Percentiles rank a stretch among this genome's conserved stretches.
phyloP scores from a whole-genome alignment of 805 yeast genomes.

The Monosporozyma yasuniensis region DNA sequence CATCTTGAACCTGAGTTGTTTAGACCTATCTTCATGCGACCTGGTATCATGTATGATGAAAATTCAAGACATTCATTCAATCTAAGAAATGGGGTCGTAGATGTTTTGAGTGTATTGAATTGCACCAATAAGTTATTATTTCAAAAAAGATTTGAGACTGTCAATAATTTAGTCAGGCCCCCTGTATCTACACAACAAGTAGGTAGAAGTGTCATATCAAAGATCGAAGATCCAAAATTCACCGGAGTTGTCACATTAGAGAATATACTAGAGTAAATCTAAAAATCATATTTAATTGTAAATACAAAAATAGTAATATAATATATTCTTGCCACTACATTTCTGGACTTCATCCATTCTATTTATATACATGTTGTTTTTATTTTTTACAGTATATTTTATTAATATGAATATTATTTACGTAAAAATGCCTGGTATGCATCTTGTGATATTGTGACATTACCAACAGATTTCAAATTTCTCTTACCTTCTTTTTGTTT shows the following conservation, averaged over 20 bases:
- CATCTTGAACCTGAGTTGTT: slow-evolving; percentile 34
- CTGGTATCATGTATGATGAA: slow-evolving; percentile 75
- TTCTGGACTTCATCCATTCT: too few relatives aligned
- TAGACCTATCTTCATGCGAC: slow-evolving; percentile 61
- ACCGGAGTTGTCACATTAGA: slow-evolving; percentile 54
- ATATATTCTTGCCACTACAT: background rate
- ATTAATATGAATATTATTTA: slow-evolving; percentile 3
- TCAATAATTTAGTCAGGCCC: slow-evolving; percentile 48
- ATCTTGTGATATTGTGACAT: slow-evolving; percentile 67
- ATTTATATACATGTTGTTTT: background rate
- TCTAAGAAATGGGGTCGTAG: slow-evolving; percentile 2
- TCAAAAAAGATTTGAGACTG: slow-evolving; percentile 22
- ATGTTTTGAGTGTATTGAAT: slow-evolving; percentile 34
- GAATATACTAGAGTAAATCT: slow-evolving; percentile 27
- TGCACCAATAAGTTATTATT: slow-evolving; percentile 37
- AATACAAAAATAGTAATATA: background rate
- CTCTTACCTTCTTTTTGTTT: slow-evolving; percentile 94
- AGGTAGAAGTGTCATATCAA: slow-evolving; percentile 48
- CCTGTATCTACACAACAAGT: slow-evolving; percentile 61
- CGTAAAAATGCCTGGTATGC: slow-evolving; percentile 80
- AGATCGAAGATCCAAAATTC: slow-evolving; percentile 41
- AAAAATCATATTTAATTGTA: background rate
- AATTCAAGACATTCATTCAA: slow-evolving; percentile 23
- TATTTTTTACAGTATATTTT: background rate
- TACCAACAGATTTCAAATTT: slow-evolving; percentile 63